Conservation (phyloP, 2,329 filamentous ascomycete species). For the Metarhizium anisopliae region DNA sequence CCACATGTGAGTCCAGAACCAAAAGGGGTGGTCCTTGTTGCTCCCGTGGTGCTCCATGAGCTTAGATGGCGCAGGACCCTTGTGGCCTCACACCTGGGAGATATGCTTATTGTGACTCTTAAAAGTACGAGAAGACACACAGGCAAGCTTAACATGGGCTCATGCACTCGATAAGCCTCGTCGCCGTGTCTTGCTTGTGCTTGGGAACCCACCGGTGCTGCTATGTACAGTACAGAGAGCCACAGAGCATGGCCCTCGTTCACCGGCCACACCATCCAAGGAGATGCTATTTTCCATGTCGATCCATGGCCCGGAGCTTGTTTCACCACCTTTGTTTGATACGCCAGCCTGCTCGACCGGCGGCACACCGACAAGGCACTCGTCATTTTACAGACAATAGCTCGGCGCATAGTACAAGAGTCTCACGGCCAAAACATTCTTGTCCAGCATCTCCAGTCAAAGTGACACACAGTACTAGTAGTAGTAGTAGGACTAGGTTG, state of each 20-base stretch:
- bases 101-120: not conserved
- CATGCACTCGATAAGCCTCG: too few relatives aligned
- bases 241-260: not conserved
- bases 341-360: not conserved
- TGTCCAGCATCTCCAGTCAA: too few relatives aligned
- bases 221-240: not conserved
- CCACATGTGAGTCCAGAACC: conserved; percentile 7
- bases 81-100: not conserved
- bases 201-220: not conserved
- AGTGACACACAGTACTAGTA: too few relatives aligned
- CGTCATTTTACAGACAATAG: not conserved
- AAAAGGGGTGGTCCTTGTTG: not conserved
- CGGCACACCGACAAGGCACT: not conserved
- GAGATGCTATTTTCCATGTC: not conserved
- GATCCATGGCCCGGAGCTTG: not conserved
- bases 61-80: not conserved
- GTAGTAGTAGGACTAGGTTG: not conserved
- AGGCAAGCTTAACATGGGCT: not conserved
- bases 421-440: too few relatives aligned
- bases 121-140: not conserved
- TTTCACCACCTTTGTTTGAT: not conserved
- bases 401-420: not conserved
- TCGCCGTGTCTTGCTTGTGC: too few relatives aligned
- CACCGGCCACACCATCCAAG: not conserved
- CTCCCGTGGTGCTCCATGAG: not conserved